Evolutionary conservation across 1,284 basidiomycete genomes (phyloP), one percentile per base, ranked within the genome.

Genomic region (Anthracocystis setariae): DNA sequence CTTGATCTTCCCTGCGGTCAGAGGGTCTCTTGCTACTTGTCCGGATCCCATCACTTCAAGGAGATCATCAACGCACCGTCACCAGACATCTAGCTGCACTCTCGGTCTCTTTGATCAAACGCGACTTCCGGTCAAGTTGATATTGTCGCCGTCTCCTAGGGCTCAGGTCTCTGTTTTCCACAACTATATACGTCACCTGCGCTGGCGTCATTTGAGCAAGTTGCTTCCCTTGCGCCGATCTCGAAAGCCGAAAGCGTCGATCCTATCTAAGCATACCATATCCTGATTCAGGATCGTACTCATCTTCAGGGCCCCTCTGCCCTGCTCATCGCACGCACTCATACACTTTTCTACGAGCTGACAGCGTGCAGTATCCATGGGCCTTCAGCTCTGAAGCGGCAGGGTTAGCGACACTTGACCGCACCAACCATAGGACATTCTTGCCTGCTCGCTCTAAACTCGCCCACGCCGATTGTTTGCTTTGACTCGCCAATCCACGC

Each of bases 331-430:
- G 12, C 40, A 29, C 18, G 40, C 40, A 42, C 40, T 7, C 21
- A 21, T 23, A 18, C 20, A 5, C 32, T 29, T 40, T 12, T 17
- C 5, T 25, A 18, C 29, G 24, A 17, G 37, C 47, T 40, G 17
- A n/a, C n/a, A 18, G 32, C 35, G 44, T 35, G 24, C 46, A 52
- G 43, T 24, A 52, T 47, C 45, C 54, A 61, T 62, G 59, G 53
- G 32, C 59, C 21, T 46, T 20, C 37, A 46, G 54, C 65, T 54
- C 46, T 55, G 46, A 42, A 61, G 46, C 29, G 40, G 25, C 39
- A 51, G 58, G 57, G 60, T 48, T 42, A 67, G 58, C 53, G n/a
- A 57, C 45, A 48, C 48, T 45, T 37, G 53, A 49, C 49, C 51
- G 37, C 29, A 24, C 27, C 21, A 17, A 15, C 18, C 15, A 39